A percentile compares a stretch with the other conserved stretches of the same genome.
phyloP scores from a whole-genome alignment of 179 eudicot genomes.

The Heliamphora pulchella region DNA sequence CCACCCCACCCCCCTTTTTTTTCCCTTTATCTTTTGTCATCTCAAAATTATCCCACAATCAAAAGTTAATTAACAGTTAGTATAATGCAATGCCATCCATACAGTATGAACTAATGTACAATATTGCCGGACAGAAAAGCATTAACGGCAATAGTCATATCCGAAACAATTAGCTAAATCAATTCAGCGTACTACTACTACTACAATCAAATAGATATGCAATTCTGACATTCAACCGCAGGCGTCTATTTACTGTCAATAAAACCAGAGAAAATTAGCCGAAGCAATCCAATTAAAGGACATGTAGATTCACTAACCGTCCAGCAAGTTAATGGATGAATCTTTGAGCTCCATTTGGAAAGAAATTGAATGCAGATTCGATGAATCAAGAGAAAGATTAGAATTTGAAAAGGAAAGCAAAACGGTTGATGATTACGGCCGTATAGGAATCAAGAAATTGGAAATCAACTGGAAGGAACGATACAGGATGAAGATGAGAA shows the following conservation, averaged over 20 bases:
- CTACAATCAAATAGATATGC: background rate
- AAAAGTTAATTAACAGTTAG: background rate
- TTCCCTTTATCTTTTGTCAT: no score
- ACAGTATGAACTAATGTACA: background rate
- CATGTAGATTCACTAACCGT: conserved; percentile 11
- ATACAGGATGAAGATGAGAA: conserved; percentile 61
- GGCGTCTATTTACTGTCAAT: background rate
- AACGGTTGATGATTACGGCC: conserved; percentile 29
- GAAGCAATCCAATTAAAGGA: background rate
- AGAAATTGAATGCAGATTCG: background rate
- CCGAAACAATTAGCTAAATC: no score
- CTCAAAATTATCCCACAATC: background rate
- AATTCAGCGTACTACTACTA: background rate
- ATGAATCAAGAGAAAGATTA: background rate
- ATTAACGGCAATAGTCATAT: no score
- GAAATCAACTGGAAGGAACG: conserved; percentile 64
- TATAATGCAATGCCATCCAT: background rate
- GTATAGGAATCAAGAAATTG: conserved; percentile 83
- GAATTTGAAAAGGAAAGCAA: background rate
- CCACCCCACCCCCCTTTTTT: no score
- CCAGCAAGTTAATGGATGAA: conserved; percentile 18
- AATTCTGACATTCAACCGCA: background rate
- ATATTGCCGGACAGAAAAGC: background rate
- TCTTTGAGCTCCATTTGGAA: conserved; percentile 37
- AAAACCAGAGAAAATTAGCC: background rate